Base-by-base conservation (phyloP, 2,329 filamentous ascomycete species). In the Calonectria honghensis region DNA sequence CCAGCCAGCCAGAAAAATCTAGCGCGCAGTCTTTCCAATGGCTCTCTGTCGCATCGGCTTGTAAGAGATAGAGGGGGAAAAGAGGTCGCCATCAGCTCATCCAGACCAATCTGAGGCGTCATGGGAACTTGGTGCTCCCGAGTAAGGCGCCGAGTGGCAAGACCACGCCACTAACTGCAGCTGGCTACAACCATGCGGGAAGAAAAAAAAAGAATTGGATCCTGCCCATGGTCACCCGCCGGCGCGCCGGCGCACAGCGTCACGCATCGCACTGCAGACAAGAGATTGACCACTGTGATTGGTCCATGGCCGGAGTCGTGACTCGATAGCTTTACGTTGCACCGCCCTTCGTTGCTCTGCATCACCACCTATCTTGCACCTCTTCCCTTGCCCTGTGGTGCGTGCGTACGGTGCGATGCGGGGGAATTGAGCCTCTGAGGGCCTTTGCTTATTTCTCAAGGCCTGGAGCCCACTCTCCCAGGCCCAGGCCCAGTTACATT, bases 261-360 rank as follows among this genome's bases (percentile, higher is more conserved):
- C 29, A 35, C 41, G 31, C 48, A 27, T 31, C 41, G 31, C 32
- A 18, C 29, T 29, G n/a, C 14, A 67, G n/a, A 20, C n/a, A 24
- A 66, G 61, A 31, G 37, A 65, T 59, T 67, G 51, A 11, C 31
- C 37, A 24, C 32, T 18, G 27, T 20, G 29, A 67, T 72, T 72
- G 61, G 39, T 45, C 70, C 7, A 24, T 24, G 24, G 31, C 48
- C 29, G 2, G 24, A 52, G 27, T 18, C 18, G 64, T 67, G 31
- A 54, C 63, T 45, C 61, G 16, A 67, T 54, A 48, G 29, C 35
- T 66, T 45, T 54, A 67, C 64, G 45, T 67, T 54, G 48, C 48
- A 37, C 14, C 27, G 29, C 63, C 27, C 32, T 10, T 37, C 37
- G 31, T 37, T 16, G 24, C 5, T 16, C 7, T 27, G 35, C 35